A percentile compares a stretch with the other conserved stretches of the same genome.
phyloP scores from a whole-genome alignment of 192 early-diverging fungal species.

The Entomortierella beljakovae region DNA sequence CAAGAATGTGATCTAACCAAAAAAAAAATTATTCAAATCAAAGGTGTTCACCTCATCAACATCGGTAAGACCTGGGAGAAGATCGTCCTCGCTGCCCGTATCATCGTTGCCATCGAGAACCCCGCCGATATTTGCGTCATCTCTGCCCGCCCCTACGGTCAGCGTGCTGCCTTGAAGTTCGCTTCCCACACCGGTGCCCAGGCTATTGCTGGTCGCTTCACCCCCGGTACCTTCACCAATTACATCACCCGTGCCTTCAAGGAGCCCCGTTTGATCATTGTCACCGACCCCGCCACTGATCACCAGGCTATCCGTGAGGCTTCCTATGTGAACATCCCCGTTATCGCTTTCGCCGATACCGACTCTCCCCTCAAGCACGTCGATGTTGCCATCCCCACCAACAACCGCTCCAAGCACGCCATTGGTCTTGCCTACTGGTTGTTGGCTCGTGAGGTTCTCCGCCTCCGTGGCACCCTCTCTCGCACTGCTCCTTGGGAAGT shows the following conservation, averaged over 20 bases:
- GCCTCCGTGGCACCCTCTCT: conserved; percentile 93
- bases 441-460: conserved; percentile 98
- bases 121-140: conserved; percentile 97
- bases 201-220: conserved; percentile 99
- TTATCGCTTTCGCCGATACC: conserved; percentile 99
- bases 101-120: conserved; percentile 98
- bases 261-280: conserved; percentile 98
- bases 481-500: conserved; percentile 91
- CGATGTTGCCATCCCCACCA: conserved; percentile 99
- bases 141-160: conserved; percentile 96
- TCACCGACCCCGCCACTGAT: conserved; percentile 98
- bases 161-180: conserved; percentile 99
- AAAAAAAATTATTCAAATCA: too few species aligned
- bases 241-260: conserved; percentile 99
- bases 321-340: conserved; percentile 99
- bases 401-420: conserved; percentile 99
- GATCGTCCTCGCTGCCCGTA: conserved; percentile 97
- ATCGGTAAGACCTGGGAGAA: conserved; percentile 99
- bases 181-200: conserved; percentile 98
- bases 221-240: conserved; percentile 99
- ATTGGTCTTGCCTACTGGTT: conserved; percentile 98
- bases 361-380: conserved; percentile 96
- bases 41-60: too few species aligned
- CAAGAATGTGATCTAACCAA: too few species aligned
- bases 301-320: conserved; percentile 99